Base-by-base conservation (phyloP, 2,329 filamentous ascomycete genomes). In the Chaetomiaceae sp. region DNA sequence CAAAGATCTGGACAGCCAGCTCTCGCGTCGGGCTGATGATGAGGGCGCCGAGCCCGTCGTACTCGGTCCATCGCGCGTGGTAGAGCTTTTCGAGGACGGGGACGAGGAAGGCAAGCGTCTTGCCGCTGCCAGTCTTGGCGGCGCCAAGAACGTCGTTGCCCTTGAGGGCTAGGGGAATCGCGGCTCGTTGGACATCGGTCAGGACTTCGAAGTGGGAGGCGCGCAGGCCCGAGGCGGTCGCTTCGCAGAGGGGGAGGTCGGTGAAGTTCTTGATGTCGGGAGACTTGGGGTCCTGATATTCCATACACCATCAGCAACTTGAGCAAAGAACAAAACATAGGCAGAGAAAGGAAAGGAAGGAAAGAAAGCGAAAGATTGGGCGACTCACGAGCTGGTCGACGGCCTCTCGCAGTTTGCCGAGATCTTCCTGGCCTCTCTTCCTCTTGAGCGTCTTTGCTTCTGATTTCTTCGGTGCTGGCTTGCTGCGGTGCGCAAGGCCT, bases 1-100 rank as follows among this genome's bases (percentile, higher is more conserved):
- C 87, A 65, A 97, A 99, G 55, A 96, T 99, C 69, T 99, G 93
- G 34, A 95, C 93, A 0, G 93, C 92, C 49, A 99, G 76, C 71
- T 99, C 93, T 64, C 93, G 85, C 7, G 93, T 99, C 0, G 93
- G 93, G 0, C 91, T 92, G 48, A 99, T 85, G 58, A 99, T 89
- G 57, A 99, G 78, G 4, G 93, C 93, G 8, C 92, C 92, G 25
- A 99, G 75, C 0, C 93, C 93, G 70, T 99, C 93, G 60, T 84
- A 79, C 62, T 95, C 88, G 14, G 93, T 87, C 85, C 91, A 96
- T 77, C 85, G 87, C 50, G 84, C 82, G 45, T 90, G 84, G 68
- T 95, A 93, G 3, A 99, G 78, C 62, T 92, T 95, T 69, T 99
- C 93, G 44, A 99, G 79, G 0, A 97, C 85, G 1, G 93, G 93